Conservation (phyloP, 352 stramenopile genomes). For the Globisporangium abappressorium region DNA sequence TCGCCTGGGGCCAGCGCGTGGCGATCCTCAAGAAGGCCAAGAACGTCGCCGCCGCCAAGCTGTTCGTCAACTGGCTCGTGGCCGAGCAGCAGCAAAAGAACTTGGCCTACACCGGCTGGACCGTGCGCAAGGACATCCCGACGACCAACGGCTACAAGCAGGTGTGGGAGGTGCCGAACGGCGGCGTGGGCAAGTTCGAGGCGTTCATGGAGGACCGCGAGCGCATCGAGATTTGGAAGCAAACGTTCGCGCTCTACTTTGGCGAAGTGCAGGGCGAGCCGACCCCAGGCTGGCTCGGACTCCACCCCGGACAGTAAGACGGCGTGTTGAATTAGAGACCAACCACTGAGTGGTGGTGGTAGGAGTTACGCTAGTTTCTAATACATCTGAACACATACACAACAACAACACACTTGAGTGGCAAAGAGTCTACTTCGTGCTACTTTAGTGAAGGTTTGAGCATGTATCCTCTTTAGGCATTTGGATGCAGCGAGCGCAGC, state of each 20-base stretch:
- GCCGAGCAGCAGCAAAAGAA: slow-evolving; percentile 29
- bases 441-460: not conserved
- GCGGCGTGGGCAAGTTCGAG: slow-evolving; percentile 30
- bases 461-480: slow-evolving; percentile 10
- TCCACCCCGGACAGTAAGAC: slow-evolving; percentile 35
- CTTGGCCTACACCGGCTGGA: slow-evolving; percentile 20
- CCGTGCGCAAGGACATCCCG: slow-evolving; percentile 35
- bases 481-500: slow-evolving; percentile 37
- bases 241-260: slow-evolving; percentile 55
- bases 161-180: slow-evolving; percentile 33
- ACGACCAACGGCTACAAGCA: slow-evolving; percentile 26
- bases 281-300: slow-evolving; percentile 31
- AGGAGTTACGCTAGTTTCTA: not conserved
- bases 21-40: slow-evolving; percentile 57
- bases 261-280: slow-evolving; percentile 45
- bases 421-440: not conserved
- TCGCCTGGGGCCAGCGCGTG: slow-evolving; percentile 50
- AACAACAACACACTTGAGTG: not conserved
- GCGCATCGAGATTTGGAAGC: slow-evolving; percentile 32
- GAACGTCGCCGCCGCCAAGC: slow-evolving; percentile 46
- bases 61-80: slow-evolving; percentile 57
- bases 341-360: not conserved
- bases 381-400: not conserved
- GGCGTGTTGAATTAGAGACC: not conserved
- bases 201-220: slow-evolving; percentile 52